Evolutionary conservation across 208 protist genomes (phyloP).

Genomic region (Wallacemonas rigidus): DNA sequence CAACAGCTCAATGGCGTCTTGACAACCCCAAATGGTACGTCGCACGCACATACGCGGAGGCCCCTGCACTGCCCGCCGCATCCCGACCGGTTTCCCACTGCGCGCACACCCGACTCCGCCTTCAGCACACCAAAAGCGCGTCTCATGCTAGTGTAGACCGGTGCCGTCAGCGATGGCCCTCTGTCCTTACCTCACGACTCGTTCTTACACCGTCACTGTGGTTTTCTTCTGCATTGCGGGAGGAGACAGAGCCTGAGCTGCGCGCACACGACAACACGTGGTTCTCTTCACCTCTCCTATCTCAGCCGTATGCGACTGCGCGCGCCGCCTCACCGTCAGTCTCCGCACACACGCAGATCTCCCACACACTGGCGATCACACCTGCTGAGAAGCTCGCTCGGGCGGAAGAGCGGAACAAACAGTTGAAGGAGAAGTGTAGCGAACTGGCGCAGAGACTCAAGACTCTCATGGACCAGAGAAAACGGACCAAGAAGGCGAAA

Average conservation of each 20-base stretch:
- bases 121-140: neutral
- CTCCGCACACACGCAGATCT: neutral
- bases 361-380: neutral
- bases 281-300: neutral
- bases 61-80: neutral
- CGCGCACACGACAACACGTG: neutral
- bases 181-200: neutral
- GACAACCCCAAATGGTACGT: slow-evolving; percentile 22
- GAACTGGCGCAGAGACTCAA: slow-evolving; percentile 50
- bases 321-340: neutral
- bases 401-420: slow-evolving; percentile 37
- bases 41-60: slow-evolving; percentile 3
- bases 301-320: neutral
- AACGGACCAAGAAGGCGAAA: slow-evolving; percentile 18
- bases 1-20: slow-evolving; percentile 4
- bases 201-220: neutral
- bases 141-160: neutral
- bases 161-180: slow-evolving; percentile 12
- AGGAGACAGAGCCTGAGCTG: slow-evolving; percentile 11
- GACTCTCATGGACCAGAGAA: slow-evolving; percentile 6
- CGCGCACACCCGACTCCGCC: neutral
- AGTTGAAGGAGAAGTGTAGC: slow-evolving; percentile 64
- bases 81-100: neutral
- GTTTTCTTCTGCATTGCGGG: no score
- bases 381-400: slow-evolving; percentile 26